Base-by-base conservation (phyloP, 805 yeast species). In the Saturnispora dispora region DNA sequence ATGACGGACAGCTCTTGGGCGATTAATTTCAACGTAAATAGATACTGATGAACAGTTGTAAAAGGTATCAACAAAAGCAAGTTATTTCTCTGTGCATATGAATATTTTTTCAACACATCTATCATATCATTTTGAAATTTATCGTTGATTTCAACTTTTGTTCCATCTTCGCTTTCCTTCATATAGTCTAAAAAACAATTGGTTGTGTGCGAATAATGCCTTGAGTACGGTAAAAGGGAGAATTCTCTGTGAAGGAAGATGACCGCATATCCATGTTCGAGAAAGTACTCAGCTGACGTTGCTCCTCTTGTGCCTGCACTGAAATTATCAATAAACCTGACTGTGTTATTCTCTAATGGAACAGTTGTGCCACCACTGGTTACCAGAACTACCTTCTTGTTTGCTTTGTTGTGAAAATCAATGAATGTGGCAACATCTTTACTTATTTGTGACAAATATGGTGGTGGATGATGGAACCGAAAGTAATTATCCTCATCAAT, bases 271-370 rank as follows among this genome's bases (percentile, higher is more conserved):
- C 89, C 96, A 52, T 78, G 71, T 51, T 84, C 87, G 50, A 93
- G 70, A 58, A 91, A 88, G 63, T 87, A 84, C 66, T 93, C 99
- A 4, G 98, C 96, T 39, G 95, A 83, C 0, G 96, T 82, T 4
- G 99, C 95, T 51, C 99, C 99, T 67, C 99, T 79, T 0, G 97
- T 93, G 23, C 99, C 99, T 23, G 98, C 98, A 57, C 93, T 83
- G 66, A 93, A 93, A 63, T 93, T 93, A 68, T 93, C 99, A 61
- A 93, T 89, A 67, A 93, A 93, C 49, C 99, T 71, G 6, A 93
- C 99, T 0, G 99, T 93, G 63, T 93, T 93, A 67, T 89, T 90
- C 62, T 93, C 99, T 57, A 93, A 71, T 0, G 99, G 99, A 0
- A 93, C 99, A 0, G 97, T 91, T 0, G 99, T 93, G 22, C 99